Percentiles rank a stretch among this genome's conserved stretches.
Conservation (phyloP, 495 filamentous ascomycete genomes). For the Talaromyces adpressus region DNA sequence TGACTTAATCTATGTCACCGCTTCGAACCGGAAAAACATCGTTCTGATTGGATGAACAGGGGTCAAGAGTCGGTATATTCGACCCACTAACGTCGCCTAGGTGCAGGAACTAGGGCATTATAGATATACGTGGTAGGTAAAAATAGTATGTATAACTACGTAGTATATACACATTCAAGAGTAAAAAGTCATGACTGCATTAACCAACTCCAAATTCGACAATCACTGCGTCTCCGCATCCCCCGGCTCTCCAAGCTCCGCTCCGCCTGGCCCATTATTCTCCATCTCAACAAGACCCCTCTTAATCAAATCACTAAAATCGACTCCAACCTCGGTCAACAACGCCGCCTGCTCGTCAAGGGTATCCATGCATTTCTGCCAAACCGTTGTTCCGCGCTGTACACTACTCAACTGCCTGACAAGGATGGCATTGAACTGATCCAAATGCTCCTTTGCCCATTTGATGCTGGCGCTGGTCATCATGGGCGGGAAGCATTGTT, state of each 20-base stretch:
- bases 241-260: conserved; percentile 5
- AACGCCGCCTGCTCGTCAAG: conserved; percentile 74
- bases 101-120: not conserved
- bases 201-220: not conserved
- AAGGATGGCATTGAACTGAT: conserved; percentile 79
- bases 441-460: conserved; percentile 91
- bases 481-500: conserved; percentile 75
- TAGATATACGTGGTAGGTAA: not conserved
- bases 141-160: not conserved
- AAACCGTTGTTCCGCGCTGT: conserved; percentile 57
- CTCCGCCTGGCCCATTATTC: not conserved
- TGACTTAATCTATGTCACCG: not conserved
- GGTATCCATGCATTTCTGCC: conserved; percentile 75
- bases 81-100: not conserved
- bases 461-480: conserved; percentile 90
- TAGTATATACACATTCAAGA: not conserved
- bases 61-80: not conserved
- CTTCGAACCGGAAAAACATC: not conserved
- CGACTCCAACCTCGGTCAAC: conserved; percentile 78
- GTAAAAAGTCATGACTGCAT: not conserved
- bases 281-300: conserved; percentile 21
- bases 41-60: not conserved
- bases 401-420: conserved; percentile 78
- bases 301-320: conserved; percentile 70
- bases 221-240: conserved; percentile 4